phyloP scores from a whole-genome alignment of 805 yeast genomes.

The Wickerhamiella shivajii region DNA sequence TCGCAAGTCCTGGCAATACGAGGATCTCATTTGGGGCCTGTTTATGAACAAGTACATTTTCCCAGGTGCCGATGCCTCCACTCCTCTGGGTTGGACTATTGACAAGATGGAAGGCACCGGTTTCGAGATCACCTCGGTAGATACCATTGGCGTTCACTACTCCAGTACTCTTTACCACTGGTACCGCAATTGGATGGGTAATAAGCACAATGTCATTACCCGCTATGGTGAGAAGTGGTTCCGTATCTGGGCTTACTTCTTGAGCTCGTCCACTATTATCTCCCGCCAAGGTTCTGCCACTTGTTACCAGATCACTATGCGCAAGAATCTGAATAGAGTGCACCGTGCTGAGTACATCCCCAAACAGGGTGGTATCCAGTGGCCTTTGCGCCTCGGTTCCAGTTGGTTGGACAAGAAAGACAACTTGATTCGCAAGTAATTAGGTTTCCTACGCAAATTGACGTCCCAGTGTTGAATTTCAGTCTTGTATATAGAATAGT shows the following conservation, averaged over 20 bases:
- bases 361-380: constrained; percentile 53
- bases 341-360: constrained; percentile 76
- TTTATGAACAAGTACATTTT: constrained; percentile 92
- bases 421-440: too few species aligned
- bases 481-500: not conserved
- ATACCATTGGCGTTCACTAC: constrained; percentile 85
- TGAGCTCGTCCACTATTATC: constrained; percentile 66
- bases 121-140: constrained; percentile 69
- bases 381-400: constrained; percentile 23
- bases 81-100: constrained; percentile 75
- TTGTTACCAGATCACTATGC: constrained; percentile 77
- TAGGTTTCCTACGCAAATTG: too few species aligned
- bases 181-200: constrained; percentile 88
- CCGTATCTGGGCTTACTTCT: constrained; percentile 86
- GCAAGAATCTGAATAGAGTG: constrained; percentile 76
- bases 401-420: constrained; percentile 20
- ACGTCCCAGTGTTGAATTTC: not conserved
- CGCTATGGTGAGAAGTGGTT: constrained; percentile 84
- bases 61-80: constrained; percentile 96
- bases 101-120: constrained; percentile 69
- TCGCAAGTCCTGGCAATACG: constrained; percentile 88
- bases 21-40: constrained; percentile 85
- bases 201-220: constrained; percentile 57
- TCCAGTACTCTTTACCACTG: constrained; percentile 85
- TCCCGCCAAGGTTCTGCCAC: constrained; percentile 91